phyloP scores from a whole-genome alignment of 2,329 filamentous ascomycete species.

The Leptoxyphium fumago region DNA sequence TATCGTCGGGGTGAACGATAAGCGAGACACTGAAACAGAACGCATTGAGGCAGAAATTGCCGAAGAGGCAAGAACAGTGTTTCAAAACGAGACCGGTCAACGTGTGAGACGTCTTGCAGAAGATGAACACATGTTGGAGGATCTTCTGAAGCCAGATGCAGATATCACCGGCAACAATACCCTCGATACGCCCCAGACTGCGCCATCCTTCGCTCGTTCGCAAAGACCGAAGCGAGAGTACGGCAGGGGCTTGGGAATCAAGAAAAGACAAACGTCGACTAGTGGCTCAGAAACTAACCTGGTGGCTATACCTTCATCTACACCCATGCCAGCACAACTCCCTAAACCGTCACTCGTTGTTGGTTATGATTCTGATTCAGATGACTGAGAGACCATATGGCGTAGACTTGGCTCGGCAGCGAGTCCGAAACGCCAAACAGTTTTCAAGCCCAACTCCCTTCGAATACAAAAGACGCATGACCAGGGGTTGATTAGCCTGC shows the following conservation, averaged over 20 bases:
- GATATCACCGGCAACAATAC: slow-evolving; percentile 1
- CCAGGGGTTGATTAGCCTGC: too few relatives aligned
- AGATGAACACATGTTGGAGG: slow-evolving; percentile 28
- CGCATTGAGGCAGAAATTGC: slow-evolving; percentile 67
- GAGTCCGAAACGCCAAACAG: too few relatives aligned
- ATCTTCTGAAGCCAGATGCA: slow-evolving; percentile 20
- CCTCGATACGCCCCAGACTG: slow-evolving; percentile 26
- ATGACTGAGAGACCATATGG: background rate
- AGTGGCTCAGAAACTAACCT: background rate
- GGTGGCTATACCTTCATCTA: background rate
- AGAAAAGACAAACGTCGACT: slow-evolving; percentile 49
- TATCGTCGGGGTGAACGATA: slow-evolving; percentile 41
- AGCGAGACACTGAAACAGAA: slow-evolving; percentile 41
- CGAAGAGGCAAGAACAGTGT: slow-evolving; percentile 65
- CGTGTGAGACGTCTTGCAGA: slow-evolving; percentile 39
- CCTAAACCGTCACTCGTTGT: background rate
- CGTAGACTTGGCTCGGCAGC: too few relatives aligned
- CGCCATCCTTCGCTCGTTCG: slow-evolving; percentile 57
- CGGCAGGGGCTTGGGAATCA: slow-evolving; percentile 63
- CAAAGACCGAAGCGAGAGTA: slow-evolving; percentile 82
- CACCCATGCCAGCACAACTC: background rate
- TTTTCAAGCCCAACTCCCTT: too few relatives aligned
- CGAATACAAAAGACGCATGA: too few relatives aligned
- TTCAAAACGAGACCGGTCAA: slow-evolving; percentile 47
- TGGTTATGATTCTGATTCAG: background rate